Percentiles rank a stretch among this genome's conserved stretches.
Evolutionary conservation across 1,284 basidiomycete genomes (phyloP).

Genomic region (Cystobasidium sp.): DNA sequence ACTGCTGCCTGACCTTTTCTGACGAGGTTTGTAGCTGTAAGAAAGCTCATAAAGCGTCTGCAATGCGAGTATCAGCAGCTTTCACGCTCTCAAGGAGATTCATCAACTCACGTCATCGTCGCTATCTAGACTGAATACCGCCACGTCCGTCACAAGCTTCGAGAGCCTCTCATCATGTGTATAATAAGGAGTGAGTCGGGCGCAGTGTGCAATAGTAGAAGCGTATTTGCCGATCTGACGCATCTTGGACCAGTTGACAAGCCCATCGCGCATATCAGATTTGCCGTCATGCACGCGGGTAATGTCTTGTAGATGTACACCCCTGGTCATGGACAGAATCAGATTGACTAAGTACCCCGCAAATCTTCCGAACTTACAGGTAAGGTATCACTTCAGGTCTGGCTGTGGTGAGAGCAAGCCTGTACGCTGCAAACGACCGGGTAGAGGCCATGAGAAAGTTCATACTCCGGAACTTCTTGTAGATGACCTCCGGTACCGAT

Average conservation of each 20-base stretch:
- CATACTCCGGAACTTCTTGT: conserved; percentile 52
- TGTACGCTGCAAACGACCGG: conserved; percentile 53
- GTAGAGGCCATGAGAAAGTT: conserved; percentile 53
- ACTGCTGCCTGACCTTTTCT: conserved; percentile 25
- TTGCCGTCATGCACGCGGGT: conserved; percentile 54
- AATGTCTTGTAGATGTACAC: conserved; percentile 55
- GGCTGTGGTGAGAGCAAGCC: conserved; percentile 52
- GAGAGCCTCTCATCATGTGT: conserved; percentile 47
- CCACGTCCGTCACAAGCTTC: conserved; percentile 45
- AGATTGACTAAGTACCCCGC: neutral
- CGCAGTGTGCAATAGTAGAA: conserved; percentile 52
- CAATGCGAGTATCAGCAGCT: neutral
- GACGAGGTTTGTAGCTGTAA: conserved; percentile 45
- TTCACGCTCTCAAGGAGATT: neutral
- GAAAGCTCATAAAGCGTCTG: conserved; percentile 44
- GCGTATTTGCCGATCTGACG: conserved; percentile 51
- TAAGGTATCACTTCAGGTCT: conserved; percentile 53
- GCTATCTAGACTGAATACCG: conserved; percentile 41
- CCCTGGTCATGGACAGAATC: conserved; percentile 44
- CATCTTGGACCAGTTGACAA: conserved; percentile 55
- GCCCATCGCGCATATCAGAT: conserved; percentile 53
- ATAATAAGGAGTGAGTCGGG: conserved; percentile 47
- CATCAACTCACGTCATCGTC: conserved; percentile 17
- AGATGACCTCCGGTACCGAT: conserved; percentile 48
- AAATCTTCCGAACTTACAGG: conserved; percentile 47